These are phyloP conservation scores for Bondarzewia mesenterica DNA, from an alignment of 1,284 basidiomycete species.

Conservation along the genomic window DNA sequence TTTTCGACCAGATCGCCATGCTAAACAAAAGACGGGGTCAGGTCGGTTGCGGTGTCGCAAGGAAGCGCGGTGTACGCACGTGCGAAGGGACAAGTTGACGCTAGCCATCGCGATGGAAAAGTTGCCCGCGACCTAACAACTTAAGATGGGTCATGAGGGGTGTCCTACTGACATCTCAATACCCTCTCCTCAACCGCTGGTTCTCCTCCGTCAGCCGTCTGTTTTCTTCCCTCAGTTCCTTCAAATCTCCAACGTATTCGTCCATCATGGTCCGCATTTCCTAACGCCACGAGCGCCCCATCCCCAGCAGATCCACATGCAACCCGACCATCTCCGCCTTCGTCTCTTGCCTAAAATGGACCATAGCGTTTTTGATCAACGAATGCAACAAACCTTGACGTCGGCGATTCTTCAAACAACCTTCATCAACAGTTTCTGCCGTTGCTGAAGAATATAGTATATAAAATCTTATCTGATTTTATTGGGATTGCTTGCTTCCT, in stretches of 20 bases:
- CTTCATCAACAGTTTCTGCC: constrained; percentile 23
- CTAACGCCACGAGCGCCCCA: constrained; percentile 49
- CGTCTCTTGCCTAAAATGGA: constrained; percentile 60
- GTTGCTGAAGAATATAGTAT: constrained; percentile 19
- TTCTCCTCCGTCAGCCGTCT: constrained; percentile 57
- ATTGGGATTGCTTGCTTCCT: background rate
- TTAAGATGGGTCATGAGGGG: too few species aligned
- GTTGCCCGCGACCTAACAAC: constrained; percentile 56
- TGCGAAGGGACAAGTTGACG: constrained; percentile 71
- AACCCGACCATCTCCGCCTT: constrained; percentile 60
- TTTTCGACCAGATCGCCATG: constrained; percentile 65
- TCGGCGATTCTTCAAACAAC: constrained; percentile 67
- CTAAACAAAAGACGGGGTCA: constrained; percentile 23
- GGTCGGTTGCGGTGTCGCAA: constrained; percentile 4
- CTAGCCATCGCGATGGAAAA: constrained; percentile 66
- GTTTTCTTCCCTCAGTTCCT: constrained; percentile 33
- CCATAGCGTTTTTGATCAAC: constrained; percentile 61
- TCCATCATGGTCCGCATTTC: constrained; percentile 56
- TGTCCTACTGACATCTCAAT: constrained; percentile 21
- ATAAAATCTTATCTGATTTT: constrained; percentile 6
- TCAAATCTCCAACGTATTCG: constrained; percentile 48
- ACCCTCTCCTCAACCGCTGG: constrained; percentile 48
- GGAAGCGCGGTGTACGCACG: constrained; percentile 34
- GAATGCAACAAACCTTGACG: constrained; percentile 58
- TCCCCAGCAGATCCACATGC: constrained; percentile 61